phyloP scores from a whole-genome alignment of 208 protist species.

The Leishmania martiniquensis region DNA sequence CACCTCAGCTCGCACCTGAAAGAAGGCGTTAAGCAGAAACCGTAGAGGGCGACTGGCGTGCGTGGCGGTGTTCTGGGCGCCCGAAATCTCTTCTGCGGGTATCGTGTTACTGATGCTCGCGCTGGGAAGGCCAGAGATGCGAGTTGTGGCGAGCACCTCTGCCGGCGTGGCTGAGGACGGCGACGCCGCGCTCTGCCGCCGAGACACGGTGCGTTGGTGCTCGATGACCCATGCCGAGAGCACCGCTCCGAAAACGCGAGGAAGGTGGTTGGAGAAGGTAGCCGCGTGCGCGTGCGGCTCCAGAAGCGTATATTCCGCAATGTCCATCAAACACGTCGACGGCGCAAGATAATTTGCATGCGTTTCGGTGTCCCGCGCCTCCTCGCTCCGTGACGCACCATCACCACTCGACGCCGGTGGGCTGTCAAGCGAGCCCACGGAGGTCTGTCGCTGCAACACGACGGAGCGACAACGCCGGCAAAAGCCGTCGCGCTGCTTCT shows the following conservation, averaged over 20 bases:
- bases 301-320: slow-evolving; percentile 44
- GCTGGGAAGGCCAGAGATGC: slow-evolving; percentile 18
- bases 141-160: neutral
- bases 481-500: slow-evolving; percentile 36
- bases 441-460: slow-evolving; percentile 26
- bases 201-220: slow-evolving; percentile 2
- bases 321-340: slow-evolving; percentile 17
- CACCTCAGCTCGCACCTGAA: slow-evolving; percentile 14
- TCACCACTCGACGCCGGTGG: neutral
- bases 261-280: slow-evolving; percentile 44
- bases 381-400: neutral
- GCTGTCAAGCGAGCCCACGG: neutral
- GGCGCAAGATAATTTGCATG: neutral
- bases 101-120: neutral
- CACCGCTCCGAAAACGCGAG: slow-evolving; percentile 49
- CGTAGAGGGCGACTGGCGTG: slow-evolving; percentile 18
- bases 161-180: neutral
- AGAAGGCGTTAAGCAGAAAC: slow-evolving; percentile 36
- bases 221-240: slow-evolving; percentile 53
- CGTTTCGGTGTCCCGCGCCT: neutral
- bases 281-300: slow-evolving; percentile 38
- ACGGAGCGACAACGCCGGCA: slow-evolving; percentile 27
- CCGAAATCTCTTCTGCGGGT: neutral
- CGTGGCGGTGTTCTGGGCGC: neutral
- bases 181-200: neutral